Conservation (phyloP, 768 basidiomycete species). For the Pilatotrama ljubarskyi region DNA sequence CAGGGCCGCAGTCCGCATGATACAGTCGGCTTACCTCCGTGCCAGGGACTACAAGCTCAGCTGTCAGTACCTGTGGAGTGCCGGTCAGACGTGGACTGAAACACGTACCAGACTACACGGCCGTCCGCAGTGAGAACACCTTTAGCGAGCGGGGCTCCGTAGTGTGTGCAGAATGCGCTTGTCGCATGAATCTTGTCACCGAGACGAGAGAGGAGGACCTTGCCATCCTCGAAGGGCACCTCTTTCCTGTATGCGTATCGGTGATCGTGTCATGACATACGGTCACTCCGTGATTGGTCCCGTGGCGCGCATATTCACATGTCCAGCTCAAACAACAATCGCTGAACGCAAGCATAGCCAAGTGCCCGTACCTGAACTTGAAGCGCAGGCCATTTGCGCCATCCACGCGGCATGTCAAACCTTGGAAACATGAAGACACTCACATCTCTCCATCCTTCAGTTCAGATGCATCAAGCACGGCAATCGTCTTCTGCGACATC, state of each 20-base stretch:
- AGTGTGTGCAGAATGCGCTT: slow-evolving; percentile 87
- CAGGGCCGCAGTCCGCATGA: not conserved
- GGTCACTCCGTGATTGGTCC: not conserved
- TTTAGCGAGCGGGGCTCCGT: slow-evolving; percentile 84
- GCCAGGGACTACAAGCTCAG: slow-evolving; percentile 64
- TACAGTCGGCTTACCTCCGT: slow-evolving; percentile 58
- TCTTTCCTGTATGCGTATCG: slow-evolving; percentile 61
- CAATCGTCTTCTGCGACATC: slow-evolving; percentile 44
- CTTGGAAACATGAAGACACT: slow-evolving; percentile 16
- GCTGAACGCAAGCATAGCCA: too few species aligned
- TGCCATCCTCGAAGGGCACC: slow-evolving; percentile 76
- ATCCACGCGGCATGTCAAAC: not conserved
- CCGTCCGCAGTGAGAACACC: slow-evolving; percentile 80
- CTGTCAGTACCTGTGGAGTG: not conserved
- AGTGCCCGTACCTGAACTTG: too few species aligned
- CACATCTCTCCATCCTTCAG: slow-evolving; percentile 59
- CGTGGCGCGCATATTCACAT: too few species aligned
- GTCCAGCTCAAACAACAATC: not conserved
- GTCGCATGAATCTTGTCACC: slow-evolving; percentile 78
- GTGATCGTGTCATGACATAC: not conserved
- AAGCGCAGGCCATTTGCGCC: too few species aligned
- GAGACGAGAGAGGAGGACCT: slow-evolving; percentile 75
- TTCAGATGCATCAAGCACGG: slow-evolving; percentile 49
- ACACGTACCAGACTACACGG: slow-evolving; percentile 69
- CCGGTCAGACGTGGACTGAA: not conserved